phyloP scores from a whole-genome alignment of 73 alveolate genomes.

The Symbiodinium pilosum region DNA sequence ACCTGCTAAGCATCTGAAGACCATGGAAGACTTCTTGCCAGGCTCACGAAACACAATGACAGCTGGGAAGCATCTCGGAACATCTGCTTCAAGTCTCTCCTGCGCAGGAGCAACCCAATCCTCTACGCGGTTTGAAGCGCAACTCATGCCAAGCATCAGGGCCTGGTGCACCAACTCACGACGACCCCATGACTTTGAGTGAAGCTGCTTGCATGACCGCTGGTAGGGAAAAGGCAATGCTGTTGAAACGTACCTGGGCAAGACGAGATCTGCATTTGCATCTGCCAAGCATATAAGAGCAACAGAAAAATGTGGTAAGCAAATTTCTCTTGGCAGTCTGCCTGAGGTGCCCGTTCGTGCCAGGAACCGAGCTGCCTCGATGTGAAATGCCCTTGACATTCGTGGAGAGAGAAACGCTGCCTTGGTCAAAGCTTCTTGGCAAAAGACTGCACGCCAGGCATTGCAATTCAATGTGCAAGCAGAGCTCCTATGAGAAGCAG shows the following conservation, averaged over 20 bases:
- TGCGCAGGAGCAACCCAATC: not conserved
- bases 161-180: slow-evolving; percentile 93
- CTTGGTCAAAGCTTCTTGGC: too few relatives aligned
- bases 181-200: slow-evolving; percentile 66
- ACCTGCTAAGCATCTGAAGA: too few relatives aligned
- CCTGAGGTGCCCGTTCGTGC: not conserved
- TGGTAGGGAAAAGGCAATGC: slow-evolving; percentile 61
- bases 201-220: slow-evolving; percentile 38
- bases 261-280: too few relatives aligned
- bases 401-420: slow-evolving; percentile 67
- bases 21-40: too few relatives aligned
- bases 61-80: slow-evolving; percentile 43
- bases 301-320: too few relatives aligned
- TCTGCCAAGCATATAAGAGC: too few relatives aligned
- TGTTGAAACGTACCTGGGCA: slow-evolving; percentile 67
- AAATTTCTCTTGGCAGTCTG: not conserved
- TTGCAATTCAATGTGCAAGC: not conserved
- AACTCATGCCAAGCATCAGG: too few relatives aligned
- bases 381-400: slow-evolving; percentile 52
- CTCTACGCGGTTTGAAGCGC: not conserved
- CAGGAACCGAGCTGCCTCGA: slow-evolving; percentile 61
- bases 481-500: not conserved
- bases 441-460: not conserved
- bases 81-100: slow-evolving; percentile 27
- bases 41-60: too few relatives aligned